Evolutionary conservation across 306 rosid genomes (phyloP).

Genomic region (Trifolium dubium): DNA sequence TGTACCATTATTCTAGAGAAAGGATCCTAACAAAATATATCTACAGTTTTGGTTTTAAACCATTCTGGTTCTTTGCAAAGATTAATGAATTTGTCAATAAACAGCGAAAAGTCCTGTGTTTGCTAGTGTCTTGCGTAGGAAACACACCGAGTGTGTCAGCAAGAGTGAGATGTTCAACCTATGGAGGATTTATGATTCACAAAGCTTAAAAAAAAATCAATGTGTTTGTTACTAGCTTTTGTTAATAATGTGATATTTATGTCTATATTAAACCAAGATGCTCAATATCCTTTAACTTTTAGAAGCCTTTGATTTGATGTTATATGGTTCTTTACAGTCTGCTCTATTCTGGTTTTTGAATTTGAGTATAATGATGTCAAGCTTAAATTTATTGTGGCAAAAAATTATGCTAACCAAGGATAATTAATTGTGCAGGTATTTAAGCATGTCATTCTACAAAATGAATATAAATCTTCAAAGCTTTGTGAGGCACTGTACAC

Average conservation of each 20-base stretch:
- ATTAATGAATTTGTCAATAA: not conserved
- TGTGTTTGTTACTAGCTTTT: slow-evolving; percentile 8
- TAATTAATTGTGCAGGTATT: slow-evolving; percentile 49
- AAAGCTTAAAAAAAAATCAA: too few relatives aligned
- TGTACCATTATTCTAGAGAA: too few relatives aligned
- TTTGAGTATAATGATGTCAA: slow-evolving; percentile 18
- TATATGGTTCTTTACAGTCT: slow-evolving; percentile 18
- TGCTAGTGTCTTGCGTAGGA: not conserved
- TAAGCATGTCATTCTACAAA: slow-evolving; percentile 61
- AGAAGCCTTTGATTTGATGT: slow-evolving; percentile 3
- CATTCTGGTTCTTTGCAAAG: not conserved
- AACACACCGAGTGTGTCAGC: not conserved
- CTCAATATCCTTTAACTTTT: not conserved
- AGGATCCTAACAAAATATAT: not conserved
- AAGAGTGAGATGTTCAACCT: slow-evolving; percentile 14
- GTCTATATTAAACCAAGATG: slow-evolving; percentile 11
- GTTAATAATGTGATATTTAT: slow-evolving; percentile 1
- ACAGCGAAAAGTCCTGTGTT: slow-evolving; percentile 1
- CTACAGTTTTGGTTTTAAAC: not conserved
- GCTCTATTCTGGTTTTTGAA: slow-evolving; percentile 3
- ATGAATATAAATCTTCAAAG: slow-evolving; percentile 75
- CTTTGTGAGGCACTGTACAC: slow-evolving; percentile 75
- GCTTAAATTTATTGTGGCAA: slow-evolving; percentile 25
- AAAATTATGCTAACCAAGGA: slow-evolving; percentile 30
- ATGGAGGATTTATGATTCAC: too few relatives aligned